Evolutionary conservation across 352 stramenopile species (phyloP), one percentile per base, ranked within the genome.

Genomic region (Pythium myriotylum): DNA sequence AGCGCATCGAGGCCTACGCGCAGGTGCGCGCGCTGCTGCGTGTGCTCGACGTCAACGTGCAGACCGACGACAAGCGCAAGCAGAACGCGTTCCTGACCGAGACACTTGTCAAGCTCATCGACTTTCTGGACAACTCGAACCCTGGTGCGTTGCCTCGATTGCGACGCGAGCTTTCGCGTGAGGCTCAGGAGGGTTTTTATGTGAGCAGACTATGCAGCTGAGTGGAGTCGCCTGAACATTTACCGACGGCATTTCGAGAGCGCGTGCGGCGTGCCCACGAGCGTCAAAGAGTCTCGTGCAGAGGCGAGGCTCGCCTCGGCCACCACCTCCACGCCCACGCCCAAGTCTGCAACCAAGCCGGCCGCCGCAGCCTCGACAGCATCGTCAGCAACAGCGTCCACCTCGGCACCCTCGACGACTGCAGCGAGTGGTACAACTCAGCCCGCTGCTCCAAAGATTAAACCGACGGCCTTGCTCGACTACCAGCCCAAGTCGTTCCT

Each of bases 401-500:
- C 45, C 14, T 39, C 45, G 2, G 23, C 57, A 1, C n/a, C 19
- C 17, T 42, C 35, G 8, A 22, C 55, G 8, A 57, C 48, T 3
- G 51, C 60, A 2, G 7, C 59, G 0, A 65, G 54, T 14, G 8
- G 42, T 7, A 20, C 39, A 10, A 46, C 42, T 35, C 16, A 65
- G 50, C 16, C 39, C 2, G 33, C 45, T 17, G 27, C 48, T 19
- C 43, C 59, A 10, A 62, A 63, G 29, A 55, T 76, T 32, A 68
- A 67, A 6, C 69, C 74, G 0, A 55, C 72, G 7, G 77, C 79
- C 1, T 59, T 93, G 45, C 55, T 93, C 40, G 67, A 84, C 57
- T 93, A 93, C 58, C 84, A 93, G 70, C 70, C 78, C 5, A 93
- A 93, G 59, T 77, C 73, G 13, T 93, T 93, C 41, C 23, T 93